Evolutionary conservation across 768 basidiomycete species (phyloP).

Genomic region (Epithele typhae): DNA sequence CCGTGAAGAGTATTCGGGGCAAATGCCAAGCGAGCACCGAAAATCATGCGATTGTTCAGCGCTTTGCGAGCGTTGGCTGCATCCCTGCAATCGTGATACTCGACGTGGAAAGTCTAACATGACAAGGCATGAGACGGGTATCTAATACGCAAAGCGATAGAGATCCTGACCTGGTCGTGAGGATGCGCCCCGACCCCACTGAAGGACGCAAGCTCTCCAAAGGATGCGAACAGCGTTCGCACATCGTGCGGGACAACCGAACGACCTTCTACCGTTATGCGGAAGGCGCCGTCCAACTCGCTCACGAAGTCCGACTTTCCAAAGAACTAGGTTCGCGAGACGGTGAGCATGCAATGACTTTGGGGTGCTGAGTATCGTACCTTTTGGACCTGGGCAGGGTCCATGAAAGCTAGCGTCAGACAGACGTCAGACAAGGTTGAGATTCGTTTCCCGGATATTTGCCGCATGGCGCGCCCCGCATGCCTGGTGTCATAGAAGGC

Average conservation of each 20-base stretch:
- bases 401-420: constrained; percentile 4
- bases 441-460: constrained; percentile 15
- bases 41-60: constrained; percentile 45
- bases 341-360: not conserved
- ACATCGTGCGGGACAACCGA: constrained; percentile 19
- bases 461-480: constrained; percentile 36
- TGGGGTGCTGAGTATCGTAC: constrained; percentile 10
- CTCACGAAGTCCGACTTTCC: constrained; percentile 50
- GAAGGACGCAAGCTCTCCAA: constrained; percentile 30
- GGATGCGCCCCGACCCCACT: constrained; percentile 8
- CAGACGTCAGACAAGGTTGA: constrained; percentile 17
- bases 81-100: constrained; percentile 65
- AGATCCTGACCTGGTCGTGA: constrained; percentile 17
- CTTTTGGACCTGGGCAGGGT: constrained; percentile 7
- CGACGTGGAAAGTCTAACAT: constrained; percentile 53
- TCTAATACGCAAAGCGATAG: too few species aligned
- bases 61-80: constrained; percentile 47
- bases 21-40: constrained; percentile 38
- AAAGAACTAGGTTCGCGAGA: constrained; percentile 37
- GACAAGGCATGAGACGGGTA: not conserved
- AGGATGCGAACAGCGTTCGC: constrained; percentile 24
- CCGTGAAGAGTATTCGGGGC: too few species aligned
- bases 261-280: constrained; percentile 37
- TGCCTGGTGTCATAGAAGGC: constrained; percentile 60
- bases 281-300: constrained; percentile 49